Evolutionary conservation across 208 protist species (phyloP), one percentile per base, ranked within the genome.

Genomic region (Crithidia mellificae): DNA sequence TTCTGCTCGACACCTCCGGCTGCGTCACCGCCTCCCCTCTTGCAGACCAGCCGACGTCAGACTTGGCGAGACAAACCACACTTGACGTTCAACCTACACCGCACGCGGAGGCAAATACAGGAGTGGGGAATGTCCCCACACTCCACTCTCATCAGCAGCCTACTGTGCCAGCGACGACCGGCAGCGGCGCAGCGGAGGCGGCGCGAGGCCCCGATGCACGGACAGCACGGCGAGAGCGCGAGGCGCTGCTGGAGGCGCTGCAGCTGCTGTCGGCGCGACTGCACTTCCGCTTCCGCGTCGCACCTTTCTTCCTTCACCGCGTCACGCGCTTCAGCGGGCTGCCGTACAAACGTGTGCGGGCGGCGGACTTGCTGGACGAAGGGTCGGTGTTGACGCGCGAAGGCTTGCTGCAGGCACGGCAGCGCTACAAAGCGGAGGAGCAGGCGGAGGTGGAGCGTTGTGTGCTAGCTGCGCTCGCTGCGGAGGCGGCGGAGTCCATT

Each of bases 291-390:
- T 55, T 78, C 22, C 22, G 44, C 19, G 85, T 91, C 36, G 78
- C 67, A 1, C 87, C 90, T 0, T 72, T 68, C 19, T 82, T 85
- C 36, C 63, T 93, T 20, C 87, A 95, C 53, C 85, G 90, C 41
- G 69, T 91, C 2, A 46, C 67, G 52, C 71, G 81, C 29, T 76
- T 95, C 43, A 93, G 87, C n/a, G 76, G 75, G 22, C 66, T 91
- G 25, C 74, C 81, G 27, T 95, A 93, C 75, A 70, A 77, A 25
- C 81, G 66, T 14, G 27, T 84, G n/a, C 74, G 75, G 6, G 71
- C 65, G 1, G 68, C 73, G 6, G 81, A 90, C 44, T 41, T 85
- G 27, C 19, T 85, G 24, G 70, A 68, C 46, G 70, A 70, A 25
- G 62, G 52, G 4, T 14, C 58, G 2, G 54, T 81, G n/a, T 68